These are phyloP conservation scores for Trichoderma asperellum DNA, from an alignment of 2,329 filamentous ascomycete genomes.

Conservation along the genomic window DNA sequence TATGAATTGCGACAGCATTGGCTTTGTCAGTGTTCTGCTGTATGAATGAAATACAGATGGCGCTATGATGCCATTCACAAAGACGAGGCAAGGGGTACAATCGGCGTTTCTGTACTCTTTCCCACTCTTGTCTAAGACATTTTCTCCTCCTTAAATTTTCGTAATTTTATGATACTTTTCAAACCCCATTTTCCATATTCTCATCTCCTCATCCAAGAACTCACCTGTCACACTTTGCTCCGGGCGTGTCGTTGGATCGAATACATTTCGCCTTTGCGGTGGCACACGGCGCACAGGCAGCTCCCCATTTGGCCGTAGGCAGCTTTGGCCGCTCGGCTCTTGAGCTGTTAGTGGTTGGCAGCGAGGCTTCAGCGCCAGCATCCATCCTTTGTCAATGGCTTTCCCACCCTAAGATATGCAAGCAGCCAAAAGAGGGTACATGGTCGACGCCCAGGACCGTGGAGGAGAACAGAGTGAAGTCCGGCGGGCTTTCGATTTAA, in stretches of 20 bases:
- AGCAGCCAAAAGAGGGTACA: conserved; percentile 25
- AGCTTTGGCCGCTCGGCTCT: conserved; percentile 37
- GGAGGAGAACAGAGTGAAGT: conserved; percentile 23
- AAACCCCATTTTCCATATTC: neutral
- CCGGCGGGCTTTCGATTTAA: conserved; percentile 31
- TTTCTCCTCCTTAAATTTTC: neutral
- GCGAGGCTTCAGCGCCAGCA: conserved; percentile 1
- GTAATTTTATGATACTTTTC: neutral
- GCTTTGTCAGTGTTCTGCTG: neutral
- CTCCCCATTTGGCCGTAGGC: conserved; percentile 52
- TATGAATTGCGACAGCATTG: conserved; percentile 33
- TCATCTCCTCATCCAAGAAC: conserved; percentile 14
- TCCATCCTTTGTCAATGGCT: conserved; percentile 17
- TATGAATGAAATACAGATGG: neutral
- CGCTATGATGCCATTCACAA: neutral
- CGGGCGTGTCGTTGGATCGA: conserved; percentile 43
- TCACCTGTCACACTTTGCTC: conserved; percentile 52
- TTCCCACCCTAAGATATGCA: conserved; percentile 20
- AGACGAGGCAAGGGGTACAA: neutral
- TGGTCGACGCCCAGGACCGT: conserved; percentile 11
- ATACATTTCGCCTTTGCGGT: conserved; percentile 57
- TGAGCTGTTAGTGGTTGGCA: conserved; percentile 18
- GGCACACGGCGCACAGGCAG: conserved; percentile 53
- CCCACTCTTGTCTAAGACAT: neutral
- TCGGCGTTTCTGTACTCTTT: neutral